Conservation (phyloP, 2,329 filamentous ascomycete species). For the Pseudocercospora eumusae region DNA sequence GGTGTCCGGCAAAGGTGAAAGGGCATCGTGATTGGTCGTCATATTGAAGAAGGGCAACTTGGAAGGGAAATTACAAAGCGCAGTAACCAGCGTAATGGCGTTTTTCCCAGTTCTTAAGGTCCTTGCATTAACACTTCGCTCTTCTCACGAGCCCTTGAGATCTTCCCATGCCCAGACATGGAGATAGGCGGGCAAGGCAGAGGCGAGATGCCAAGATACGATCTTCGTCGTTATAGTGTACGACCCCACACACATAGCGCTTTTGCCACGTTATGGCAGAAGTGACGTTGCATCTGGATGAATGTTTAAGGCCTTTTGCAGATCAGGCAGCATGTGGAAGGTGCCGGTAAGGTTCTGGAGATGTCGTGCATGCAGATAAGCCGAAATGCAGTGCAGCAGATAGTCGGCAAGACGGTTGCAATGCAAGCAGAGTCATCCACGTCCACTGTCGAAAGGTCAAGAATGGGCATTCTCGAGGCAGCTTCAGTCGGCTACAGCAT, state of each 20-base stretch:
- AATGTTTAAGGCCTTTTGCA: not conserved
- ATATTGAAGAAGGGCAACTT: not conserved
- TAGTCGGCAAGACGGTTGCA: not conserved
- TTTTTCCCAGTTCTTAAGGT: not conserved
- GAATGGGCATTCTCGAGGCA: no score
- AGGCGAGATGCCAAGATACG: conserved; percentile 6
- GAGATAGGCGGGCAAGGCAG: conserved; percentile 3
- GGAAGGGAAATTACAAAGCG: not conserved
- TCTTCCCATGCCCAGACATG: not conserved
- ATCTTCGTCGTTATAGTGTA: conserved; percentile 2
- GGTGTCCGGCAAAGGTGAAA: not conserved
- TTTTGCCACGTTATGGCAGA: not conserved
- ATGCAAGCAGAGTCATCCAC: no score
- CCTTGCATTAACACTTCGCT: not conserved
- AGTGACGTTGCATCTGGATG: not conserved
- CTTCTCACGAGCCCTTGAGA: not conserved
- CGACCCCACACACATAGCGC: not conserved
- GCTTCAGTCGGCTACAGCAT: no score
- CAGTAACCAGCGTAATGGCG: not conserved
- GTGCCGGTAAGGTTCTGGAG: not conserved
- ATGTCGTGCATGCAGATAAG: not conserved
- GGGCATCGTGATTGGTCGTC: not conserved
- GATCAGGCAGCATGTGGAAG: not conserved
- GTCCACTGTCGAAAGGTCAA: no score
- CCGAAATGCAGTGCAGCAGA: not conserved